phyloP scores from a whole-genome alignment of 495 filamentous ascomycete species.

The Aspergillus wentii region DNA sequence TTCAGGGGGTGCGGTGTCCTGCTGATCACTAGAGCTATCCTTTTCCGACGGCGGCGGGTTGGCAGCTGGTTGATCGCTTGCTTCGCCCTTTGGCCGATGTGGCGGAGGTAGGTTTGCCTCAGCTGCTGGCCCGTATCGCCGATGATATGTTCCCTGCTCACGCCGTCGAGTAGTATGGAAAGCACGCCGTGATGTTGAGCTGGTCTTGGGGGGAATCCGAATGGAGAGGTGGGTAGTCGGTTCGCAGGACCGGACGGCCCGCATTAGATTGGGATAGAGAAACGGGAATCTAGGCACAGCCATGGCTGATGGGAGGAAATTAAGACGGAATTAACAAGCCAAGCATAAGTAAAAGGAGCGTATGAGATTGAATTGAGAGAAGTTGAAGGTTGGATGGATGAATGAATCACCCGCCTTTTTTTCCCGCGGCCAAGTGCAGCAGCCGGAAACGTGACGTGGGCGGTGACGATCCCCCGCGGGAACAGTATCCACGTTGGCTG shows the following conservation, averaged over 20 bases:
- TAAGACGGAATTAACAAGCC: not conserved
- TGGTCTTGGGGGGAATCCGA: slow-evolving; percentile 15
- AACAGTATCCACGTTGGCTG: too few species aligned
- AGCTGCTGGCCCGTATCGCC: slow-evolving; percentile 48
- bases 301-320: slow-evolving; percentile 40
- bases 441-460: slow-evolving; percentile 24
- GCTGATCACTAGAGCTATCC: slow-evolving; percentile 1
- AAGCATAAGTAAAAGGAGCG: slow-evolving; percentile 6
- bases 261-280: slow-evolving; percentile 67
- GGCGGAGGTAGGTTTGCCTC: slow-evolving; percentile 41
- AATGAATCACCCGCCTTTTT: slow-evolving; percentile 5
- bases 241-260: slow-evolving; percentile 33
- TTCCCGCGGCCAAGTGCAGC: slow-evolving; percentile 32
- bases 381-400: slow-evolving; percentile 1
- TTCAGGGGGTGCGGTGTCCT: slow-evolving; percentile 13
- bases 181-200: slow-evolving; percentile 14
- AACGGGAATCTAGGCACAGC: slow-evolving; percentile 64
- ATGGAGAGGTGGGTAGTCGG: slow-evolving; percentile 25
- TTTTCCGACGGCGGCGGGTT: slow-evolving; percentile 9
- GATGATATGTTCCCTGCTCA: slow-evolving; percentile 38
- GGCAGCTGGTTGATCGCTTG: slow-evolving; percentile 13
- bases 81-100: slow-evolving; percentile 18
- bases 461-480: slow-evolving; percentile 19
- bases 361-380: slow-evolving; percentile 1
- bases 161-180: slow-evolving; percentile 38